Percentiles rank a stretch among this genome's conserved stretches.
Evolutionary conservation across 345 rosid genomes (phyloP).

Genomic region (Eucalyptus grandis): DNA sequence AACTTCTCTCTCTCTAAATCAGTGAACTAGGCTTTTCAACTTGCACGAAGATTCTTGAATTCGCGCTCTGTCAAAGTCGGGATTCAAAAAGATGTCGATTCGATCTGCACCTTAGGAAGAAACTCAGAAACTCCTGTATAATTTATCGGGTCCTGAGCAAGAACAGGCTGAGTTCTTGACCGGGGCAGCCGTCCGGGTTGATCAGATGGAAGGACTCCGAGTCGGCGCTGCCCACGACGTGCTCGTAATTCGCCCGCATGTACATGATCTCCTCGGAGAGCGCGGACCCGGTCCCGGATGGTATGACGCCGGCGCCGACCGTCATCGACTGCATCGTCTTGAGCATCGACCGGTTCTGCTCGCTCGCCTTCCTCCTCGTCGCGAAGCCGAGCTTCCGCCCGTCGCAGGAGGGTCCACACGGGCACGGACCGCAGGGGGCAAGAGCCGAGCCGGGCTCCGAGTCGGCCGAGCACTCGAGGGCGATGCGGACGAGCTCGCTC

Average conservation of each 20-base stretch:
- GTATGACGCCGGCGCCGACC: conserved; percentile 76
- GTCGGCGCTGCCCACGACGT: conserved; percentile 55
- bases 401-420: conserved; percentile 57
- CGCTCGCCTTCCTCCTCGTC: conserved; percentile 27
- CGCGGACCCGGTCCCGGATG: conserved; percentile 31
- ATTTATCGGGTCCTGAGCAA: conserved; percentile 37
- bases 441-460: conserved; percentile 22
- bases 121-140: background rate
- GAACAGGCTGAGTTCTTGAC: conserved; percentile 87
- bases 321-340: conserved; percentile 68
- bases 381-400: conserved; percentile 61
- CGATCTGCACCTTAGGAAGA: background rate
- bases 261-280: conserved; percentile 59
- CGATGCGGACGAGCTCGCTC: conserved; percentile 58
- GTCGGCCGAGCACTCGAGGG: conserved; percentile 38
- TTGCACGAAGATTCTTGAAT: background rate
- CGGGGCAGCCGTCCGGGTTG: conserved; percentile 50
- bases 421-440: conserved; percentile 61
- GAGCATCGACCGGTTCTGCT: conserved; percentile 37
- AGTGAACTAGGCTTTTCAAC: background rate
- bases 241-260: conserved; percentile 84
- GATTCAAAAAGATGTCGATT: background rate
- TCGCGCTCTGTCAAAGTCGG: background rate
- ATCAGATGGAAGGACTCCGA: conserved; percentile 83
- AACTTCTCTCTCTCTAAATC: background rate